phyloP scores from a whole-genome alignment of 768 basidiomycete genomes.

The Porphyrellus cyaneotinctus region DNA sequence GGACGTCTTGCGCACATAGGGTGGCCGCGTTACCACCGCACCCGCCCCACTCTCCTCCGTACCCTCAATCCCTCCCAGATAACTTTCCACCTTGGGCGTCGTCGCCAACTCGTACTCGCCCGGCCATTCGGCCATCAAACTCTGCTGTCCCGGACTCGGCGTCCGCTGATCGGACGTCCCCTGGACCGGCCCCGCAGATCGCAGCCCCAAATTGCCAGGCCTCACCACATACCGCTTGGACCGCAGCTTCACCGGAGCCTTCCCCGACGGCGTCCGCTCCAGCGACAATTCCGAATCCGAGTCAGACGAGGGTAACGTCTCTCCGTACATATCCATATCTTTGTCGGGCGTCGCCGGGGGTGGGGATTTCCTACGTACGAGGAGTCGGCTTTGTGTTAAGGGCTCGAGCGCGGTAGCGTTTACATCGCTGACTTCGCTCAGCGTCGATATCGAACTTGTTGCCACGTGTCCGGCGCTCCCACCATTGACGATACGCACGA shows the following conservation, averaged over 20 bases:
- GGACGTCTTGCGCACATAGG: constrained; percentile 29
- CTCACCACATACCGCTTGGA: constrained; percentile 47
- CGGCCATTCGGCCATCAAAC: constrained; percentile 51
- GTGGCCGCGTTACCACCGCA: constrained; percentile 23
- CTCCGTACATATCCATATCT: not conserved
- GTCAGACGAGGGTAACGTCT: not conserved
- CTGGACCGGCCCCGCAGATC: constrained; percentile 13
- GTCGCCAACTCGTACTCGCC: constrained; percentile 46
- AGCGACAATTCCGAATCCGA: constrained; percentile 43
- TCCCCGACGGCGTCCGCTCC: constrained; percentile 31
- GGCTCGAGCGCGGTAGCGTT: constrained; percentile 20
- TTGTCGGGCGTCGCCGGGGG: constrained; percentile 3
- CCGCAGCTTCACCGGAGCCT: constrained; percentile 42
- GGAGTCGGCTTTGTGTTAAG: constrained; percentile 26
- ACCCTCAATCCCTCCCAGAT: constrained; percentile 33
- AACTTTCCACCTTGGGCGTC: constrained; percentile 56
- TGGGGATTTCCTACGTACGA: constrained; percentile 39
- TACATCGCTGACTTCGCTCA: constrained; percentile 24
- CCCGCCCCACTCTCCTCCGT: not conserved
- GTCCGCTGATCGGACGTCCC: constrained; percentile 30
- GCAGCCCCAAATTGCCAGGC: constrained; percentile 47
- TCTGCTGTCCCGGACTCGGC: constrained; percentile 45
- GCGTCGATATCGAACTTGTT: constrained; percentile 30
- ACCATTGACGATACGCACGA: constrained; percentile 29
- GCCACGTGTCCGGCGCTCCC: constrained; percentile 20